A percentile compares a stretch with the other conserved stretches of the same genome.
phyloP scores from a whole-genome alignment of 2,329 filamentous ascomycete genomes.

The Scleromitrula shiraiana region DNA sequence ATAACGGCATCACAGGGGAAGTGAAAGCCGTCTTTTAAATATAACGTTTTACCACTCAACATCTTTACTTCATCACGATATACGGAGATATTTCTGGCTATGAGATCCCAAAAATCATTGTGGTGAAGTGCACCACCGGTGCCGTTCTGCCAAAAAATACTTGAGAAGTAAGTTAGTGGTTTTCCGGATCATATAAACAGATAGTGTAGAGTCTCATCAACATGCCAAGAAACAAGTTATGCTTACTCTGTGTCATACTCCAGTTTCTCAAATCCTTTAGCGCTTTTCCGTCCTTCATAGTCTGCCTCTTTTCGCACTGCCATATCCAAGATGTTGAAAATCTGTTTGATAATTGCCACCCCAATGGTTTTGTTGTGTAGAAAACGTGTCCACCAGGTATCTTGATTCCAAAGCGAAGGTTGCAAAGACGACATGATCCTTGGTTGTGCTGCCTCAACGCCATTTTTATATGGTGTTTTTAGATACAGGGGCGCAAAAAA shows the following conservation, averaged over 20 bases:
- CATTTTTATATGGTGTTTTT: constrained; percentile 5
- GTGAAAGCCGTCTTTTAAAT: constrained; percentile 13
- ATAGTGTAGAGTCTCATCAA: not conserved
- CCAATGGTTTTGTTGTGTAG: not conserved
- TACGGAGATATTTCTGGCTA: not conserved
- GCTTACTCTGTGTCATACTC: not conserved
- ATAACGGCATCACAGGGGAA: constrained; percentile 22
- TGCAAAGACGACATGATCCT: not conserved
- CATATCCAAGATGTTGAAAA: not conserved
- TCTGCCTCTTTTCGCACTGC: not conserved
- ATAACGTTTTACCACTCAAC: constrained; percentile 14
- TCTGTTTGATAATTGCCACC: not conserved
- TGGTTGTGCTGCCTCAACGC: not conserved
- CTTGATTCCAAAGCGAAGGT: not conserved
- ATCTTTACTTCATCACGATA: constrained; percentile 13
- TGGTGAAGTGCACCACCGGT: constrained; percentile 8
- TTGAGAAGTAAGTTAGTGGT: not conserved
- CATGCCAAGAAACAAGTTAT: not conserved
- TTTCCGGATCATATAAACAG: not conserved
- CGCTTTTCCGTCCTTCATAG: not conserved
- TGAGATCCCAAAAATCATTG: constrained; percentile 6
- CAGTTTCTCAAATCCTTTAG: constrained; percentile 5
- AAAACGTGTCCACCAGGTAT: constrained; percentile 3
- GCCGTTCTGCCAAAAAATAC: constrained; percentile 10
- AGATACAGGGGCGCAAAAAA: not conserved